Base-by-base conservation (phyloP, 2,329 filamentous ascomycete genomes). In the Pestalotiopsis sp. region DNA sequence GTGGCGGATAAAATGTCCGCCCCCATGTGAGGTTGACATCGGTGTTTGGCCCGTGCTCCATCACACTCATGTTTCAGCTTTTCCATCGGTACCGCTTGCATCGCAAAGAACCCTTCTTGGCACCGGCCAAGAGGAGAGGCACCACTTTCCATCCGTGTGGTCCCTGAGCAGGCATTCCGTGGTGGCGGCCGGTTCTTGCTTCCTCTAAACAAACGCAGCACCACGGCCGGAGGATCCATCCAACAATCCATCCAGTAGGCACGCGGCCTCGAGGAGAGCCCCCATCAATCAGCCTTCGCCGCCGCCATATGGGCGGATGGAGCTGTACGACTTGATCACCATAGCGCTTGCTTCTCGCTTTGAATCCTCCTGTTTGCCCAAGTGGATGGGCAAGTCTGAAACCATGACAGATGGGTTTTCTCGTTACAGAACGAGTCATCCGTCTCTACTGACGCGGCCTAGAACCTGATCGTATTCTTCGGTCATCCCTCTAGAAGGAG, bases 41-140 rank as follows among this genome's bases (percentile, higher is more conserved):
- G 64, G 30, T 38, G 64, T 55, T 59, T 66, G 64, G 64, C 64
- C 64, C n/a, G 64, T 66, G 64, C 64, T 66, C 38, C 24, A 30
- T 30, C 17, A 55, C 26, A n/a, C 22, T 59, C 35, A 38, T 66
- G 64, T 66, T 66, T 66, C 64, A 66, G n/a, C 52, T 59, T 58
- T 24, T 39, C 40, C 44, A 39, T 66, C 64, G 52, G 64, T 44
- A 65, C 44, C 44, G 63, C 63, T 39, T 56, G 35, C 44, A 38
- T 65, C 44, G 30, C 35, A 30, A 38, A 26, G 26, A 35, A n/a
- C 48, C 44, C 26, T 39, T 57, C 62, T 56, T 38, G 62, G 40
- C 48, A 22, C 24, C 22, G 55, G 22, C 64, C 38, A 55, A 35
- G 24, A 14, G 30, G 39, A 52, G 44, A 52, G 44, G 44, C n/a